Conservation (phyloP, 345 rosid species). For the Cardiospermum halicacabum region DNA sequence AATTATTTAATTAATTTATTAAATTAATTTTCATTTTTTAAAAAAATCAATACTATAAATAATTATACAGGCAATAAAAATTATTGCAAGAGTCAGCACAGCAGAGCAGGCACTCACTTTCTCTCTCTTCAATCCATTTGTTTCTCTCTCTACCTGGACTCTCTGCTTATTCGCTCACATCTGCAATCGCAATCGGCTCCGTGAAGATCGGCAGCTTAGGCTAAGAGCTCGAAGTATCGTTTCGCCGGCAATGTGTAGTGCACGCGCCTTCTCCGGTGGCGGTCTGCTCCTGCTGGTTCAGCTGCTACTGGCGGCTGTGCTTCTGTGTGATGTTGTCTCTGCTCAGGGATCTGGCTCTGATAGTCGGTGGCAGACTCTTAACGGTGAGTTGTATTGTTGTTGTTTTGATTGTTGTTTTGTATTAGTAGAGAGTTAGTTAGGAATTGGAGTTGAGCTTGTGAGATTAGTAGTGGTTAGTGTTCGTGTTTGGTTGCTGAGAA, state of each 20-base stretch:
- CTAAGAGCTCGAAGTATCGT: not conserved
- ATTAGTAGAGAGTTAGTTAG: too few species aligned
- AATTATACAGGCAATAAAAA: not conserved
- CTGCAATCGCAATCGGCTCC: not conserved
- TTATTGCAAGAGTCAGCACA: not conserved
- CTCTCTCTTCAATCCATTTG: not conserved
- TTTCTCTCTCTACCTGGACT: not conserved
- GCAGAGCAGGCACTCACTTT: not conserved
- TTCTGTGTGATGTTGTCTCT: constrained; percentile 26
- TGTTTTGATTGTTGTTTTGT: not conserved
- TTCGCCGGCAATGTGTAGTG: constrained; percentile 35
- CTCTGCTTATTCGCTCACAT: too few species aligned
- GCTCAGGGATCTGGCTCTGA: constrained; percentile 51
- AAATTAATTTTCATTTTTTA: too few species aligned
- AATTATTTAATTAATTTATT: not conserved
- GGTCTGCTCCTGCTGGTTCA: constrained; percentile 26
- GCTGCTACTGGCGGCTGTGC: constrained; percentile 17
- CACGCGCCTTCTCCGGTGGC: constrained; percentile 21
- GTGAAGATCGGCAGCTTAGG: constrained; percentile 17
- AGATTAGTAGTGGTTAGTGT: too few species aligned
- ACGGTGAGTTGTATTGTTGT: constrained; percentile 27
- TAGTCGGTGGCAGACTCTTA: constrained; percentile 48
- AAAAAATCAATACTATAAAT: not conserved
- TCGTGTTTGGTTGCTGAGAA: not conserved
- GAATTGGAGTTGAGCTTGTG: too few species aligned